Conservation (phyloP, 2,329 filamentous ascomycete genomes). For the Aspergillus tubingensis region DNA sequence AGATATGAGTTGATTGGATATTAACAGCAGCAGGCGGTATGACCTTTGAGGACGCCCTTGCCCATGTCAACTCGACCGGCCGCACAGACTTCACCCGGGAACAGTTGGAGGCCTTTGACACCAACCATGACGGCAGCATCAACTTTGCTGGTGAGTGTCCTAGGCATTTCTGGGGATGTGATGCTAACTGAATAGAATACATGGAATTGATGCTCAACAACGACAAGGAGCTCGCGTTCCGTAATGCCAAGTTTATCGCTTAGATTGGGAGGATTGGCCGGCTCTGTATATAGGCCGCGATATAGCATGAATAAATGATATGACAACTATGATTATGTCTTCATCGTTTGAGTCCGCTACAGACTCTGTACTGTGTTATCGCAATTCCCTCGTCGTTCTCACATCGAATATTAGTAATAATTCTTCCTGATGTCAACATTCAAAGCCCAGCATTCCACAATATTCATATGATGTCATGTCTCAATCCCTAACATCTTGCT, state of each 20-base stretch:
- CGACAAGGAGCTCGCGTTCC: background rate
- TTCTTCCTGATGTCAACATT: background rate
- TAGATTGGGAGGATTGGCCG: background rate
- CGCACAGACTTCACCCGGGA: background rate
- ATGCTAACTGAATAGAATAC: background rate
- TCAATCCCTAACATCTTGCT: background rate
- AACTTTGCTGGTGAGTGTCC: conserved; percentile 1
- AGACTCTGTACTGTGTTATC: too few species aligned
- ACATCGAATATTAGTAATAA: too few species aligned
- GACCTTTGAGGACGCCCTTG: background rate
- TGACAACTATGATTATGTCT: background rate
- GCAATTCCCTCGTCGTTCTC: too few species aligned
- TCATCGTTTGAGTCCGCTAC: too few species aligned
- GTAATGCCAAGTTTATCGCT: background rate
- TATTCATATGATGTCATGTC: background rate
- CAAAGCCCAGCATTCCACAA: background rate
- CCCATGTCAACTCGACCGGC: background rate
- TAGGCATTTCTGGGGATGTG: background rate
- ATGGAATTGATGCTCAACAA: background rate
- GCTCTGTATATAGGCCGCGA: background rate
- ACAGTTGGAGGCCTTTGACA: background rate
- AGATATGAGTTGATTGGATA: too few species aligned
- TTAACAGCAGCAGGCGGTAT: background rate
- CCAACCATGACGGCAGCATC: conserved; percentile 7
- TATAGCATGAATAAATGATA: background rate